Evolutionary conservation across 2,329 filamentous ascomycete species (phyloP).

Genomic region (Hymenoscyphus linearis): DNA sequence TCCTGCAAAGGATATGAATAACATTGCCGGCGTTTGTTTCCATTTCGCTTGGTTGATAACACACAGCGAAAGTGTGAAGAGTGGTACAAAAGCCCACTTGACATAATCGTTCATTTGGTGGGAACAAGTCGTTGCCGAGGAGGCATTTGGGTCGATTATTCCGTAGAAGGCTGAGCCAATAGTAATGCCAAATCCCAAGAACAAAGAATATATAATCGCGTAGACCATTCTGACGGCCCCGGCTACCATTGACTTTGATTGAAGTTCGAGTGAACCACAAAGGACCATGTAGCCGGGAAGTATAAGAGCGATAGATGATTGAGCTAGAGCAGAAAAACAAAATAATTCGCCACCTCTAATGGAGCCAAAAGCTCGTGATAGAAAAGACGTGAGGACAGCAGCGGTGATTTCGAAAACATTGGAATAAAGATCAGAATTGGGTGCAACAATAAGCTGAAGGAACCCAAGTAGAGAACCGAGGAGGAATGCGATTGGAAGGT

Average conservation of each 20-base stretch:
- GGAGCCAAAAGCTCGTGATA: constrained; percentile 58
- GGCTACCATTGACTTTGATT: constrained; percentile 49
- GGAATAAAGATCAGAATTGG: constrained; percentile 61
- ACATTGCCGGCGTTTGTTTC: constrained; percentile 74
- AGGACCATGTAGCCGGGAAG: constrained; percentile 61
- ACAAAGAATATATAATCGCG: constrained; percentile 52
- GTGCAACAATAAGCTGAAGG: constrained; percentile 64
- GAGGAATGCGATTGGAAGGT: constrained; percentile 66
- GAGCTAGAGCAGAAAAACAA: constrained; percentile 61
- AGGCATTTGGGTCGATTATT: constrained; percentile 43
- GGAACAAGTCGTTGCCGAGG: constrained; percentile 40
- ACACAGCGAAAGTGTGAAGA: constrained; percentile 68
- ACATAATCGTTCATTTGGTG: constrained; percentile 45
- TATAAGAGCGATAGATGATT: constrained; percentile 61
- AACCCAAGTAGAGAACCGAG: constrained; percentile 66
- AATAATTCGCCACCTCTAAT: constrained; percentile 46
- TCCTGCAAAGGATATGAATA: constrained; percentile 65
- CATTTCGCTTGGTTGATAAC: constrained; percentile 78
- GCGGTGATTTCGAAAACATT: constrained; percentile 62
- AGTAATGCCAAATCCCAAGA: constrained; percentile 52
- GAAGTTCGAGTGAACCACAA: constrained; percentile 50
- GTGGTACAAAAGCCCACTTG: constrained; percentile 66
- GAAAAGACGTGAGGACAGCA: constrained; percentile 55
- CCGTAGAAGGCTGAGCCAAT: constrained; percentile 52
- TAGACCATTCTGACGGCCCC: constrained; percentile 55